Conservation (phyloP, 495 filamentous ascomycete species). For the Sordaria brevicollis region DNA sequence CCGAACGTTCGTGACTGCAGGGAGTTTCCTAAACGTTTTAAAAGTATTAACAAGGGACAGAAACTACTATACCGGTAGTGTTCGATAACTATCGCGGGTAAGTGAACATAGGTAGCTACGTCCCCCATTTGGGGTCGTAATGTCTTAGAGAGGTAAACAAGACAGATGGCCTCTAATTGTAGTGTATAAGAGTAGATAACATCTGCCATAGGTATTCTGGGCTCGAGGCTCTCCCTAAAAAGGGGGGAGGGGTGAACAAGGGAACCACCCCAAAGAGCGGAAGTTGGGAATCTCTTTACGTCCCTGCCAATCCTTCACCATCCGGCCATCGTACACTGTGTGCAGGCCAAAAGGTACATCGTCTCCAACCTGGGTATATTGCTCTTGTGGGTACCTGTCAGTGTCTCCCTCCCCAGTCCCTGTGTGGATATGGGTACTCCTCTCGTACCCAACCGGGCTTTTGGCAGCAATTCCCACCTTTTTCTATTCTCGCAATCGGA, state of each 20-base stretch:
- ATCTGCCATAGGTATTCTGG: not conserved
- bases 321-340: not conserved
- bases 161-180: not conserved
- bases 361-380: not conserved
- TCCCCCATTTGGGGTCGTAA: too few relatives aligned
- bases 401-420: conserved; percentile 8
- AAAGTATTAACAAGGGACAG: too few relatives aligned
- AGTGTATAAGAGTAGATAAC: not conserved
- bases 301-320: not conserved
- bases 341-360: not conserved
- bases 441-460: conserved; percentile 1
- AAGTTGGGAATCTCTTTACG: not conserved
- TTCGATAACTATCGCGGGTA: too few relatives aligned
- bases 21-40: too few relatives aligned
- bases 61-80: too few relatives aligned
- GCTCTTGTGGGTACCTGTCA: conserved; percentile 19
- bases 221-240: not conserved
- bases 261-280: not conserved
- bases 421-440: conserved; percentile 2
- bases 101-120: too few relatives aligned
- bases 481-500: not conserved
- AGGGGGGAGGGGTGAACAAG: not conserved
- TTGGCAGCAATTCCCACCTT: conserved; percentile 1
- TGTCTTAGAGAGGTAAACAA: not conserved
- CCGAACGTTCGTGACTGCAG: not conserved